phyloP scores from a whole-genome alignment of 495 filamentous ascomycete genomes.

The Penicillium maclennaniae region DNA sequence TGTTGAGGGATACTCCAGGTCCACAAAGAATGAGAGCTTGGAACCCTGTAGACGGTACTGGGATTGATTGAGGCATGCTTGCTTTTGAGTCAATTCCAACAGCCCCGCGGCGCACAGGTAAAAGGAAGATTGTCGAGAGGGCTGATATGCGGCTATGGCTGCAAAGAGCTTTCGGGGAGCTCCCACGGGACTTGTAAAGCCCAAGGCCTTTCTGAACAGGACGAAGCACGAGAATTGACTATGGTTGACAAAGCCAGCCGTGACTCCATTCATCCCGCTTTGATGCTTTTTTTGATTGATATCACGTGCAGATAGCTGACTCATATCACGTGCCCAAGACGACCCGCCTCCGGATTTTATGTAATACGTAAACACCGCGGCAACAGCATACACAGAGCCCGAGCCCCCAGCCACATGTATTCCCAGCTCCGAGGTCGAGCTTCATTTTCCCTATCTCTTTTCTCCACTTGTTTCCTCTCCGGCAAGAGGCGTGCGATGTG shows the following conservation, averaged over 20 bases:
- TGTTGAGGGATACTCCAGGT: constrained; percentile 83
- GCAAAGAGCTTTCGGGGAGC: not conserved
- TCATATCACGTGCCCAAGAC: not conserved
- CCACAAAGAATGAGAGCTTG: constrained; percentile 86
- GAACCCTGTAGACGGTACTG: constrained; percentile 73
- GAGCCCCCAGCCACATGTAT: constrained; percentile 52
- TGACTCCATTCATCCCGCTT: constrained; percentile 15
- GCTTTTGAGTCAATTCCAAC: not conserved
- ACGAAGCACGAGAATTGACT: constrained; percentile 4
- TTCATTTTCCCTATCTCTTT: constrained; percentile 20
- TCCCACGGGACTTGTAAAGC: not conserved
- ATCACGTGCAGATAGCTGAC: constrained; percentile 22
- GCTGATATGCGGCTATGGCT: not conserved
- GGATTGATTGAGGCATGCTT: constrained; percentile 21
- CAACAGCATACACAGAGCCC: constrained; percentile 16
- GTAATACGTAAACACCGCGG: constrained; percentile 18
- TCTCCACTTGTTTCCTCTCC: constrained; percentile 22
- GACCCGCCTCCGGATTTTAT: constrained; percentile 19
- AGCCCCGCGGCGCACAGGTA: constrained; percentile 8
- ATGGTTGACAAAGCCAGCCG: constrained; percentile 9
- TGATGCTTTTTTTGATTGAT: constrained; percentile 18
- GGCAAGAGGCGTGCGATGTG: constrained; percentile 33
- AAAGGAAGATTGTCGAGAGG: not conserved
- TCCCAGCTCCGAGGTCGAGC: constrained; percentile 34
- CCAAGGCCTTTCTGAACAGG: not conserved